Percentiles rank a stretch among this genome's conserved stretches.
Conservation (phyloP, 805 yeast species). For the Starmerella cellae region DNA sequence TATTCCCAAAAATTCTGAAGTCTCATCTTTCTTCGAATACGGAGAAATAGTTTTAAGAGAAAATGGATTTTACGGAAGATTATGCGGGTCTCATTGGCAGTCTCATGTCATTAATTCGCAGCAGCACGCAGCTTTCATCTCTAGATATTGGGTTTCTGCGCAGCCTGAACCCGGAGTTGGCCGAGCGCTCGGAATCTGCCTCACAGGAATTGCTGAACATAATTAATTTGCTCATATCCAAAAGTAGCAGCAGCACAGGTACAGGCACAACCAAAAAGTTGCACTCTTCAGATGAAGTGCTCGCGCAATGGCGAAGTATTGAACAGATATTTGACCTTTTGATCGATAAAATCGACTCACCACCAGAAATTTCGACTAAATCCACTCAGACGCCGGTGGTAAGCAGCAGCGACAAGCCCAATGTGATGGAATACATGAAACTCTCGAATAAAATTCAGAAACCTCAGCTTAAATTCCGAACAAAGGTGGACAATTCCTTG, state of each 20-base stretch:
- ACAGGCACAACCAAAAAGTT: constrained; percentile 24
- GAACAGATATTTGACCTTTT: constrained; percentile 52
- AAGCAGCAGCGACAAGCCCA: background rate
- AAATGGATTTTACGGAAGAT: constrained; percentile 19
- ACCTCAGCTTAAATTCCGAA: constrained; percentile 33
- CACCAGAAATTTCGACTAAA: background rate
- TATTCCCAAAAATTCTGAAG: too few species aligned
- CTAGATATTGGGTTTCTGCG: constrained; percentile 69
- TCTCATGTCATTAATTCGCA: constrained; percentile 46
- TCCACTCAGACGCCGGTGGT: background rate
- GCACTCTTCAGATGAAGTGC: constrained; percentile 34
- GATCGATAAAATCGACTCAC: constrained; percentile 57
- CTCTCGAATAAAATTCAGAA: constrained; percentile 23
- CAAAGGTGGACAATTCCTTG: constrained; percentile 55
- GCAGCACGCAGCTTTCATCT: constrained; percentile 56
- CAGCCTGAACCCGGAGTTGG: constrained; percentile 42
- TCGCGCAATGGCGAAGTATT: constrained; percentile 47
- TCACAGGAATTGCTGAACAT: constrained; percentile 24
- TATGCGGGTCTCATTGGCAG: constrained; percentile 29
- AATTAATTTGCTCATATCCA: constrained; percentile 23
- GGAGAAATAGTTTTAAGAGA: too few species aligned
- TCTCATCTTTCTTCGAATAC: too few species aligned
- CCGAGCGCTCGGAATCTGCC: constrained; percentile 30
- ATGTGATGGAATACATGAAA: constrained; percentile 6
- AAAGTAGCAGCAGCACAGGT: constrained; percentile 10